Evolutionary conservation across 257 asterid species (phyloP).

Genomic region (Solanum boliviense): DNA sequence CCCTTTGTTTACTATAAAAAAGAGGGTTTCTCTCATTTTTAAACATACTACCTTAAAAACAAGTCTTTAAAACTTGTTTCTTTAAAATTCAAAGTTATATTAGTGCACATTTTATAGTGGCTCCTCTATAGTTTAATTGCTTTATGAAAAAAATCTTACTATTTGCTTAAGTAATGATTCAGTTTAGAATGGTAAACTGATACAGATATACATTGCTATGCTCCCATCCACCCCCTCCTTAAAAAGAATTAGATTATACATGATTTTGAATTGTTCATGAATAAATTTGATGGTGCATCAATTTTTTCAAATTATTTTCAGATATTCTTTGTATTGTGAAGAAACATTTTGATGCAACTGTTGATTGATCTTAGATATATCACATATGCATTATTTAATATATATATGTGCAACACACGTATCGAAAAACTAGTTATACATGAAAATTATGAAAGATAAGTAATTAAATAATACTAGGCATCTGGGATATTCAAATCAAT

Average conservation of each 20-base stretch:
- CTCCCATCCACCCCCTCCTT: neutral
- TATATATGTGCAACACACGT: neutral
- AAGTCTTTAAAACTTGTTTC: neutral
- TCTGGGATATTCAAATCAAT: neutral
- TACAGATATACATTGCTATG: neutral
- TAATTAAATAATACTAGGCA: neutral
- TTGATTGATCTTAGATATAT: no score
- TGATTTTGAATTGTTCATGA: neutral
- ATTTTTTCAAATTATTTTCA: no score
- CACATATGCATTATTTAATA: no score
- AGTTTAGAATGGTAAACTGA: neutral
- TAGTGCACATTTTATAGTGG: neutral
- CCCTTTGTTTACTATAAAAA: no score
- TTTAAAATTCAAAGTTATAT: no score
- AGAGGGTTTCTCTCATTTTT: neutral
- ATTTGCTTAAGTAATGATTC: neutral
- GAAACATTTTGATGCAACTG: neutral
- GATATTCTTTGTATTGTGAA: neutral
- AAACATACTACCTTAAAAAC: neutral
- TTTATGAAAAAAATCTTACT: neutral
- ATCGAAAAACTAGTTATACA: neutral
- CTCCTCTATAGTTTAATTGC: neutral
- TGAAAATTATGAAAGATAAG: neutral
- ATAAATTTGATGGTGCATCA: neutral
- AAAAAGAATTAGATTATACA: neutral